These are phyloP conservation scores for Dillenia suffruticosa DNA, from an alignment of 164 flowering plant genomes.

Conservation along the genomic window DNA sequence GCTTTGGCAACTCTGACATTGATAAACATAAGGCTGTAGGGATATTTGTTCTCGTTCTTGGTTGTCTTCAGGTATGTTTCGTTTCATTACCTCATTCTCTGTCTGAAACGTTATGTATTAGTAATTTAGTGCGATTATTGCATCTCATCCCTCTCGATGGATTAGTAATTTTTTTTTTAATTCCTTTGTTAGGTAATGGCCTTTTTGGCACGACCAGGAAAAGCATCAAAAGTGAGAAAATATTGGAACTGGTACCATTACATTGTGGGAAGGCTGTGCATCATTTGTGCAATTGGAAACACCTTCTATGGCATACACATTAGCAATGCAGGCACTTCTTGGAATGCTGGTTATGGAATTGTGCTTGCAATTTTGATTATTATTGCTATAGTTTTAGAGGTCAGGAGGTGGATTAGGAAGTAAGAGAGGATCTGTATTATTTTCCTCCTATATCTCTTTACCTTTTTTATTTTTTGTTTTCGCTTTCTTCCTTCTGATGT, in stretches of 20 bases:
- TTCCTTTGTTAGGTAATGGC: conserved; percentile 39
- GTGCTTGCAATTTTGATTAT: conserved; percentile 28
- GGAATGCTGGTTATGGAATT: conserved; percentile 55
- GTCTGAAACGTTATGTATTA: too few relatives aligned
- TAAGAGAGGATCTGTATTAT: background rate
- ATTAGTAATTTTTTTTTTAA: too few relatives aligned
- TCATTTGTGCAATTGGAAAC: conserved; percentile 41
- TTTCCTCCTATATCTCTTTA: too few relatives aligned
- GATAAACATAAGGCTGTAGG: conserved; percentile 54
- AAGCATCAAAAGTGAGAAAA: conserved; percentile 44
- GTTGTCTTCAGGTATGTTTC: conserved; percentile 54
- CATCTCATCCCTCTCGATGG: background rate
- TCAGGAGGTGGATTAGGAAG: conserved; percentile 25
- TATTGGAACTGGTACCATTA: conserved; percentile 82
- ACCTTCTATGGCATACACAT: conserved; percentile 69
- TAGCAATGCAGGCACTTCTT: conserved; percentile 33
- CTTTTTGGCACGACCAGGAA: conserved; percentile 44
- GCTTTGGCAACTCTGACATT: conserved; percentile 21
- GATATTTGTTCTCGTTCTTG: conserved; percentile 43
- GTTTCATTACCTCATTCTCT: background rate
- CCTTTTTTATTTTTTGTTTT: too few relatives aligned
- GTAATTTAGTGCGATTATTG: background rate
- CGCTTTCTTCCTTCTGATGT: too few relatives aligned
- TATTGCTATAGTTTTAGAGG: conserved; percentile 32
- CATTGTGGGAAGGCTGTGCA: conserved; percentile 39